These are phyloP conservation scores for Globisporangium camurandrum DNA, from an alignment of 352 stramenopile genomes.

Conservation along the genomic window DNA sequence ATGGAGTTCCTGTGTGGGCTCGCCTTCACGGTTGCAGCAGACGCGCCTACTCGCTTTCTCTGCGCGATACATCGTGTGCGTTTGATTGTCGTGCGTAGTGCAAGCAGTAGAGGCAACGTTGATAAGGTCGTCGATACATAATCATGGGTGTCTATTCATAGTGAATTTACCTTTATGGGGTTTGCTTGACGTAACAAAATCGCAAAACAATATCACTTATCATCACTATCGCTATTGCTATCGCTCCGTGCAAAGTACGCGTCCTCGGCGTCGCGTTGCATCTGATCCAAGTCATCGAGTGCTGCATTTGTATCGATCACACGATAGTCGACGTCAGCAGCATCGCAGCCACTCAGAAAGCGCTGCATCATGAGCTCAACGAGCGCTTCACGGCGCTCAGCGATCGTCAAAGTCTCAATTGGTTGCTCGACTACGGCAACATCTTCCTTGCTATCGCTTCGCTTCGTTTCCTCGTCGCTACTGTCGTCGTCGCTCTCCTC, in stretches of 20 bases:
- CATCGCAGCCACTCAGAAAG: slow-evolving; percentile 60
- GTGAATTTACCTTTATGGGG: too few relatives aligned
- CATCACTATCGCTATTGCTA: too few relatives aligned
- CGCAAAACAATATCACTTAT: too few relatives aligned
- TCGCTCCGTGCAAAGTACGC: slow-evolving; percentile 52
- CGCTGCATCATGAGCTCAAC: slow-evolving; percentile 68
- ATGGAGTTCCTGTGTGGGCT: slow-evolving; percentile 62
- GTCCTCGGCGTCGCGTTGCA: slow-evolving; percentile 75
- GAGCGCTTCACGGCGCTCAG: slow-evolving; percentile 46
- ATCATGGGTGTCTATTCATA: too few relatives aligned
- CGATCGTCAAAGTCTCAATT: too few relatives aligned
- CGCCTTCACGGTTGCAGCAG: slow-evolving; percentile 58
- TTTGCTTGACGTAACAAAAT: too few relatives aligned
- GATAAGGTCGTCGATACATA: too few relatives aligned
- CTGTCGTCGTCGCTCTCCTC: slow-evolving; percentile 27
- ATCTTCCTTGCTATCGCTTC: slow-evolving; percentile 3
- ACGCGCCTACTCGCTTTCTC: slow-evolving; percentile 77
- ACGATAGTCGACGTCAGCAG: slow-evolving; percentile 53
- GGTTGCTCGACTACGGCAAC: too few relatives aligned
- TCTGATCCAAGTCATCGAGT: slow-evolving; percentile 58
- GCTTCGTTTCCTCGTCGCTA: slow-evolving; percentile 27
- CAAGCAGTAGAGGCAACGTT: too few relatives aligned
- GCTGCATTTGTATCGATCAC: slow-evolving; percentile 51
- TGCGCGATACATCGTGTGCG: slow-evolving; percentile 43
- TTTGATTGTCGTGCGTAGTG: not conserved